Evolutionary conservation across 1,284 basidiomycete species (phyloP).

Genomic region (Ganoderma resinaceum): DNA sequence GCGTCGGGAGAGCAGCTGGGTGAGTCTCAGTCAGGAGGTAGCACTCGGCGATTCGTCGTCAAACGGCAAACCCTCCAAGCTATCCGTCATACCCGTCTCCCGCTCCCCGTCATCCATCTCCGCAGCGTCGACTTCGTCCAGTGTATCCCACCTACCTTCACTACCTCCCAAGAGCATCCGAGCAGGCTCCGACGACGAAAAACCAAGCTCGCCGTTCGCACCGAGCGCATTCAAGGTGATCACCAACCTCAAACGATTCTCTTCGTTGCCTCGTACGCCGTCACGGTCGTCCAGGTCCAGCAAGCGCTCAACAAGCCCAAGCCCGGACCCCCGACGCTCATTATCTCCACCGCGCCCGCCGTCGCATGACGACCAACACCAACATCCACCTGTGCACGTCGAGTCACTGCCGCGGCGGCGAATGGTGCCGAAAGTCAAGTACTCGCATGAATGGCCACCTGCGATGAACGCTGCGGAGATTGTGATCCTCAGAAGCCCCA

Average conservation of each 20-base stretch:
- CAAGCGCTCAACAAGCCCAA: constrained; percentile 25
- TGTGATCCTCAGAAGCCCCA: constrained; percentile 58
- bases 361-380: constrained; percentile 6
- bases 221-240: constrained; percentile 39
- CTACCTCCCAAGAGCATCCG: constrained; percentile 59
- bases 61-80: constrained; percentile 25
- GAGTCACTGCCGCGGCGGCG: constrained; percentile 24
- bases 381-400: constrained; percentile 18
- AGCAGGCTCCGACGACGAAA: constrained; percentile 34
- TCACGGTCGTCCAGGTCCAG: constrained; percentile 40
- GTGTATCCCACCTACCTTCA: constrained; percentile 27
- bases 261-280: constrained; percentile 65
- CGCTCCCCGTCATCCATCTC: constrained; percentile 27
- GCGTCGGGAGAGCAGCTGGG: constrained; percentile 42
- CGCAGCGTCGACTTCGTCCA: constrained; percentile 20
- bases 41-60: constrained; percentile 30
- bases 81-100: constrained; percentile 25
- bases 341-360: constrained; percentile 51
- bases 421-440: constrained; percentile 41
- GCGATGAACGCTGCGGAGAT: constrained; percentile 83
- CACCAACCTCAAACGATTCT: constrained; percentile 62
- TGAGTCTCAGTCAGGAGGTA: constrained; percentile 37
- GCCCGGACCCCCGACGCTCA: constrained; percentile 38
- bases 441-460: constrained; percentile 63
- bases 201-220: constrained; percentile 21